phyloP scores from a whole-genome alignment of 2,329 filamentous ascomycete species.

The Fonsecaea nubica region DNA sequence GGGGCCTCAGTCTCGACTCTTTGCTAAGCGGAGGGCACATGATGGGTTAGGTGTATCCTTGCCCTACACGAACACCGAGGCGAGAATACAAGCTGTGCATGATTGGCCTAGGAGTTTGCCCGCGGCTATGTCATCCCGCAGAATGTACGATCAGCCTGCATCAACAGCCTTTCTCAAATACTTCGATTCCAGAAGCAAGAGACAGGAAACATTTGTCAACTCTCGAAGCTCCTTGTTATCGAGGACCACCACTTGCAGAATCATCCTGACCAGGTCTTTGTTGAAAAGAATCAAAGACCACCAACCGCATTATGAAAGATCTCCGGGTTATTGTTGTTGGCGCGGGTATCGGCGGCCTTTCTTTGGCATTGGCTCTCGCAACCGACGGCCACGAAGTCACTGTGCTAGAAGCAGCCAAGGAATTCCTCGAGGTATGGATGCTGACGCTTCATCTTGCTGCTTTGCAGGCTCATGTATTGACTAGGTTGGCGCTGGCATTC shows the following conservation, averaged over 20 bases:
- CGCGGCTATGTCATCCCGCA: constrained; percentile 11
- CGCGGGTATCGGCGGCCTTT: constrained; percentile 38
- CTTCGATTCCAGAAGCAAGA: not conserved
- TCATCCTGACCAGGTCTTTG: not conserved
- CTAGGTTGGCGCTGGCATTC: constrained; percentile 41
- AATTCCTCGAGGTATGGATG: constrained; percentile 34
- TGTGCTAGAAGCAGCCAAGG: constrained; percentile 41
- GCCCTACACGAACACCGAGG: not conserved
- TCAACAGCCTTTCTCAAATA: constrained; percentile 6
- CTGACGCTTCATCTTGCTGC: not conserved
- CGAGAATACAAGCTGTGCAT: not conserved
- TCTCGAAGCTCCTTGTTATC: not conserved
- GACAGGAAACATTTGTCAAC: not conserved
- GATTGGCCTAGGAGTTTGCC: constrained; percentile 10
- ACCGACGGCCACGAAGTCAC: constrained; percentile 40
- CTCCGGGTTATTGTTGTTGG: constrained; percentile 37
- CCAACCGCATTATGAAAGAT: constrained; percentile 17
- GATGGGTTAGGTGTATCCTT: not conserved
- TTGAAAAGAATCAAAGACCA: not conserved
- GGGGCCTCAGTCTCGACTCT: not conserved
- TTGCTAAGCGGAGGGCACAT: not conserved
- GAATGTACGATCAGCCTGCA: not conserved
- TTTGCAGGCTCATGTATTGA: not conserved
- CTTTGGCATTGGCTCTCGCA: constrained; percentile 40
- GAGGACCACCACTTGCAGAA: not conserved